Evolutionary conservation across 805 yeast genomes (phyloP), one percentile per base, ranked within the genome.

Genomic region (Brettanomyces bruxellensis): DNA sequence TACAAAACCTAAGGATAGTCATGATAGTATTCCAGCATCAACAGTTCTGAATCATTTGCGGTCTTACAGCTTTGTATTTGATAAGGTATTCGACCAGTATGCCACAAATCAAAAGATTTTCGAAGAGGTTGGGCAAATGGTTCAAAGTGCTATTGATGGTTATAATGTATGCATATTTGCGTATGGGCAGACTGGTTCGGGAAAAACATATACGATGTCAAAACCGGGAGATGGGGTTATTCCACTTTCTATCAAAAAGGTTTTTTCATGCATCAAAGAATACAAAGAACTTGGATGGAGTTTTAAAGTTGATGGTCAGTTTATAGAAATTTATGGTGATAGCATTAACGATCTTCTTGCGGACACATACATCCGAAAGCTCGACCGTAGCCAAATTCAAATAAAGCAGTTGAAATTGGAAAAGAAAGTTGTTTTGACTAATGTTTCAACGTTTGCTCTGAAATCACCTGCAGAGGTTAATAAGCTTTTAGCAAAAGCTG

Each of bases 181-280:
- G 0, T 91, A 93, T 61, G 99, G 99, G 1, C 99, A 91, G 64
- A 93, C 99, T 0, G 96, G 93, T 0, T 83, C 97, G 0, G 99
- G 99, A 3, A 91, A 91, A 60, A 91, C 98, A 0, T 82, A 66
- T 61, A 93, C 99, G 0, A 93, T 91, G 98, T 75, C 89, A 2
- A 67, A 73, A 25, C 66, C 75, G 0, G 56, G 63, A 1, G 83
- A 83, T 56, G 98, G 99, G 13, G 78, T 91, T 69, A 87, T 89
- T 34, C 88, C 95, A 1, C 69, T 77, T 14, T 84, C 96, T 0
- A 72, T 90, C 12, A 62, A 68, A 13, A 84, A 82, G 55, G 83
- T 91, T 4, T 88, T 88, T 57, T 64, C 72, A 4, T 75, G 79
- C 45, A 72, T 79, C 3, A 59, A 67, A 0, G 64, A 63, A 3